These are phyloP conservation scores for Stereum hirsutum DNA, from an alignment of 1,284 basidiomycete genomes.

Conservation along the genomic window DNA sequence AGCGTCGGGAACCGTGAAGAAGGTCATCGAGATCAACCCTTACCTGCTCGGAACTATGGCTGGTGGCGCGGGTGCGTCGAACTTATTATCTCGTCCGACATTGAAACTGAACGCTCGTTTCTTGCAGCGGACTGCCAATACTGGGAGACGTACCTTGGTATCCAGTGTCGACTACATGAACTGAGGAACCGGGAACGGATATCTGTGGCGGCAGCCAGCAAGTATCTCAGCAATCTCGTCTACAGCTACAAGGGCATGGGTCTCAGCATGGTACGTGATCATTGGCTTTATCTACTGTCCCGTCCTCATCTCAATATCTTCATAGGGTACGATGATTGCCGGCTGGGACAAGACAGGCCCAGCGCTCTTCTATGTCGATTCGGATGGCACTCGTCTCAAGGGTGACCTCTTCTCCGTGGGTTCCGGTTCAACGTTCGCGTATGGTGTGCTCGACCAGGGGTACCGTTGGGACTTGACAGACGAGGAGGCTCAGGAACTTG, in stretches of 20 bases:
- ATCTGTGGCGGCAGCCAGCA: conserved; percentile 96
- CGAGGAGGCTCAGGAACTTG: conserved; percentile 93
- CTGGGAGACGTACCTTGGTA: conserved; percentile 99
- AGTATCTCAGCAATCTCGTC: conserved; percentile 95
- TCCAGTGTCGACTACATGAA: conserved; percentile 96
- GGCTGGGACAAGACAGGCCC: conserved; percentile 99
- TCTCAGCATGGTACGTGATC: conserved; percentile 78
- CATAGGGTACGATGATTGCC: conserved; percentile 97
- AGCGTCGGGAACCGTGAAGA: conserved; percentile 96
- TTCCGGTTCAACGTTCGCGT: conserved; percentile 96
- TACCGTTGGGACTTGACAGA: conserved; percentile 93
- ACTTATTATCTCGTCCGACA: background rate
- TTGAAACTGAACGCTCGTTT: conserved; percentile 7
- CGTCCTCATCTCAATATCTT: background rate
- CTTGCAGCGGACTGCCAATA: conserved; percentile 81
- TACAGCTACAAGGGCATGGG: conserved; percentile 99
- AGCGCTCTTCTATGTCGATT: conserved; percentile 98
- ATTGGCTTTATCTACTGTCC: background rate
- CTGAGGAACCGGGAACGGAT: conserved; percentile 96
- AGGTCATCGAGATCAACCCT: conserved; percentile 99
- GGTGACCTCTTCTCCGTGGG: conserved; percentile 98
- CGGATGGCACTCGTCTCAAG: conserved; percentile 91
- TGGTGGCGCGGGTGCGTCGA: conserved; percentile 75
- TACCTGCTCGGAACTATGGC: conserved; percentile 99
- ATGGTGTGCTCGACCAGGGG: conserved; percentile 96